Evolutionary conservation across 306 rosid genomes (phyloP), one percentile per base, ranked within the genome.

Genomic region (Casuarina glauca): DNA sequence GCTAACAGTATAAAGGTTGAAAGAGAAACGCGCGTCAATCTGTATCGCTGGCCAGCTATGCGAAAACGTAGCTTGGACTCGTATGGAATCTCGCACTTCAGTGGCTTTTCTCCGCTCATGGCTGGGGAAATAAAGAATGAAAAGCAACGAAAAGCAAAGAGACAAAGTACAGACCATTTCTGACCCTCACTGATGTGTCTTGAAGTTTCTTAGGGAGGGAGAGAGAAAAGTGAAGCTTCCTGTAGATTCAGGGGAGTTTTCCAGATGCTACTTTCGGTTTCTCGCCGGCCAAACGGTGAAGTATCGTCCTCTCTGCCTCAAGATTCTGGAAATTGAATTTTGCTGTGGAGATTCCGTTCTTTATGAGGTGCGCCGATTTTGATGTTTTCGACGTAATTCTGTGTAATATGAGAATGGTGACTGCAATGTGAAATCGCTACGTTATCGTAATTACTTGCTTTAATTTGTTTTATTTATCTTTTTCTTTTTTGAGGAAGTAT

Each of bases 41-140:
- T 55, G 4, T 19, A 61, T 75, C 70, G 48, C 38, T 64, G 70
- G 84, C 87, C 87, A 86, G 88, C 90, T 82, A 58, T 50, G 70
- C 83, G 79, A 73, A 74, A 73, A 74, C 83, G 86, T 88, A 80
- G 86, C 19, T 82, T 80, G 81, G 85, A 88, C 88, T 84, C 79
- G 72, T 19, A 70, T 50, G 3, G 80, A 72, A 16, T 17, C 69
- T 39, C 3, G 17, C 53, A 26, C 76, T 51, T 69, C 46, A 43
- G 32, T 19, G 74, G 50, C 72, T 42, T 60, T 55, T 46, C 43
- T 57, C 52, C 49, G 10, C 48, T 20, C 58, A 20, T n/a, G 20
- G 15, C 13, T 43, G 39, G 8, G 2, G 51, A 51, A 11, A 69
- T 10, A 20, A 54, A 32, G 49, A 26, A 70, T 26, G 5, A 16